Evolutionary conservation across 2,329 filamentous ascomycete species (phyloP), one percentile per base, ranked within the genome.

Genomic region (Cladophialophora immunda): DNA sequence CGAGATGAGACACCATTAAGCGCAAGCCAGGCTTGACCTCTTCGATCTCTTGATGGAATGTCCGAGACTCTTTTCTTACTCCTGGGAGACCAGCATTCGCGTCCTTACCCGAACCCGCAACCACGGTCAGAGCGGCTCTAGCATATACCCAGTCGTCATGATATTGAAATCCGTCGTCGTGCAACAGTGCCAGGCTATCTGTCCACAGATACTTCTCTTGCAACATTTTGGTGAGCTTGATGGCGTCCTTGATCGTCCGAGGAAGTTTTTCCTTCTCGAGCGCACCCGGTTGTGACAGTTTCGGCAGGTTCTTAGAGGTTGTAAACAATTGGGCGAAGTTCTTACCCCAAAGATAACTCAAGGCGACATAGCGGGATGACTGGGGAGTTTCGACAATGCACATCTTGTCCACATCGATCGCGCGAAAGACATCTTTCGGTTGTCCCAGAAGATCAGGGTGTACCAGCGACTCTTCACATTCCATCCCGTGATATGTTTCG

Each of bases 281-380:
- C 4, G 67, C 69, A 25, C 69, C 70, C 8, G 71, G 70, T 30
- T 68, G 68, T 11, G 69, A 72, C 38, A 73, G 41, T 57, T 62
- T 69, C 2, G 70, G 50, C 15, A 73, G 62, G 63, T 72, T 73
- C 27, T 71, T 62, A 25, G 64, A 69, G 11, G 71, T 73, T 4
- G 70, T 72, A 53, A 73, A 73, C 9, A 73, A 63, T 45, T 73
- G 71, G 22, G 60, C 58, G 55, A 73, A 73, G 27, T 71, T 69
- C 58, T 73, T 73, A 57, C 72, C 72, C 72, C 72, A 74, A 2
- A 74, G 64, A 65, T 74, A 74, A 63, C 72, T 73, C 62, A 74
- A 65, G 2, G 72, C 72, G 22, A 74, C 66, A 41, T 72, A 74
- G 60, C 72, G 69, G 41, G 67, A 56, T 54, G 67, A 64, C 34